phyloP scores from a whole-genome alignment of 345 rosid genomes.

The Hirschfeldia incana region DNA sequence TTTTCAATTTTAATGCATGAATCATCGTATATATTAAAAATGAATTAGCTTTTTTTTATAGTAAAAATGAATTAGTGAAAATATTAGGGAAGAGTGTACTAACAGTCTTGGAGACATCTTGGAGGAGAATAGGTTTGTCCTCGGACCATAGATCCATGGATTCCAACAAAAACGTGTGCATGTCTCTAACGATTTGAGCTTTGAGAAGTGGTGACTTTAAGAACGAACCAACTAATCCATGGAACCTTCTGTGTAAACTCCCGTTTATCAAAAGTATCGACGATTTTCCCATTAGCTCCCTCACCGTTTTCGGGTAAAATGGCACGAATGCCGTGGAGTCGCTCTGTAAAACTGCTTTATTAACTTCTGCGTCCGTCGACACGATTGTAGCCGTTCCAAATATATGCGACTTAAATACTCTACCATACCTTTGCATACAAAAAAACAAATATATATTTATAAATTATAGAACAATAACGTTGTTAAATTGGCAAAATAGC shows the following conservation, averaged over 20 bases:
- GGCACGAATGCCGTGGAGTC: constrained; percentile 83
- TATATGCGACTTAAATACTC: constrained; percentile 95
- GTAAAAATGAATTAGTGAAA: not conserved
- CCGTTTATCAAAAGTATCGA: constrained; percentile 88
- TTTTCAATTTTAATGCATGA: constrained; percentile 8
- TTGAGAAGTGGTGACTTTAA: constrained; percentile 81
- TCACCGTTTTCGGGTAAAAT: constrained; percentile 85
- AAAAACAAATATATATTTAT: not conserved
- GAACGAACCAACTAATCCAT: constrained; percentile 85
- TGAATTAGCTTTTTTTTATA: not conserved
- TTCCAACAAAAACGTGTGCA: constrained; percentile 62
- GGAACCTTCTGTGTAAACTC: constrained; percentile 81
- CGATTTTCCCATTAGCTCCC: constrained; percentile 93
- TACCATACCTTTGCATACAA: constrained; percentile 61
- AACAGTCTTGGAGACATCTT: constrained; percentile 86
- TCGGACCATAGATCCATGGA: constrained; percentile 79
- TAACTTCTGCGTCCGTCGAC: constrained; percentile 93
- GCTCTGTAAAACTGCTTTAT: constrained; percentile 76
- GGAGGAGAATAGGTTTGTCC: constrained; percentile 64
- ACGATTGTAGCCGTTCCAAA: constrained; percentile 83
- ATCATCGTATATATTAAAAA: too few species aligned
- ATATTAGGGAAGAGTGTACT: constrained; percentile 29
- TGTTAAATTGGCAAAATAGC: not conserved
- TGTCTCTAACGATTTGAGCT: constrained; percentile 82
- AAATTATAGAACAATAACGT: not conserved